phyloP scores from a whole-genome alignment of 441 rosid species.

The Croton laevigatus region DNA sequence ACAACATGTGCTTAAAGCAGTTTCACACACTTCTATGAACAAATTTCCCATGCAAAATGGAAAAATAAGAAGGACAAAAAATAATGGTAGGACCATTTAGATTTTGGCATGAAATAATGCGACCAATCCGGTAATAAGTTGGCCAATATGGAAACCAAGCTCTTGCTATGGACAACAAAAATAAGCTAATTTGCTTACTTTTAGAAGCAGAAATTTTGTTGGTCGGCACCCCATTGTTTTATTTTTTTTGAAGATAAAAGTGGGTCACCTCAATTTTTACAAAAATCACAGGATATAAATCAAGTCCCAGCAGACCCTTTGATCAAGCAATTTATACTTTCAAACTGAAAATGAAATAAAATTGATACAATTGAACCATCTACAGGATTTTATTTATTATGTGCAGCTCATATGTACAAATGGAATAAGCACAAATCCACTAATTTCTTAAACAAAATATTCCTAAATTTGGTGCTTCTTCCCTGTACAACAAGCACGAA shows the following conservation, averaged over 20 bases:
- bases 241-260: too few relatives aligned
- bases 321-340: too few relatives aligned
- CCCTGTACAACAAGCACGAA: conserved; percentile 7
- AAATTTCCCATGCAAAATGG: background rate
- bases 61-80: background rate
- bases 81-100: background rate
- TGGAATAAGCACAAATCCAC: background rate
- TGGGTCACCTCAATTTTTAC: too few relatives aligned
- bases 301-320: too few relatives aligned
- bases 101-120: background rate
- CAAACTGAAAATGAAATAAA: too few relatives aligned
- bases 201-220: too few relatives aligned
- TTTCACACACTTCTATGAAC: background rate
- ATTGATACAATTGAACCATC: background rate
- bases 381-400: conserved; percentile 12
- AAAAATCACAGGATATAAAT: too few relatives aligned
- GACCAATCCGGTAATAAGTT: background rate
- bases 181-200: background rate
- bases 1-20: background rate
- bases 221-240: too few relatives aligned
- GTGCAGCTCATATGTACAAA: conserved; percentile 3
- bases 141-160: background rate
- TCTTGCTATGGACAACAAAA: background rate
- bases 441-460: conserved; percentile 12
- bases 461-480: conserved; percentile 4